Base-by-base conservation (phyloP, 2,329 filamentous ascomycete genomes). In the Aureobasidium leucospermi region DNA sequence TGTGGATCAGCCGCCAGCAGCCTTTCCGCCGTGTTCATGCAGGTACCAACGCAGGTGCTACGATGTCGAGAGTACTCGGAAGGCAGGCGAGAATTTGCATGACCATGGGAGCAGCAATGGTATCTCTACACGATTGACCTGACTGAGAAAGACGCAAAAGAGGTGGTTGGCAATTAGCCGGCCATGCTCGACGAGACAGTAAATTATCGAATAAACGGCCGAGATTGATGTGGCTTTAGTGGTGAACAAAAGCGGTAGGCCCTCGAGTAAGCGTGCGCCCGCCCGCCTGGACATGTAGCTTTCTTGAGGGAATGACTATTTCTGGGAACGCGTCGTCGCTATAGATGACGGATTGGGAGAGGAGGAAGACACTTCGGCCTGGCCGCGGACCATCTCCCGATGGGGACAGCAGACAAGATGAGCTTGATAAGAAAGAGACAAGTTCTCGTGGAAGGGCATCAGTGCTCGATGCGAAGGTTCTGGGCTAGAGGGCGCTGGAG, bases 161-260 rank as follows among this genome's bases (percentile, higher is more conserved):
- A 39, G 39, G 39, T 28, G 36, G 42, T 46, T 36, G 52, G 51
- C 51, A 55, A 55, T n/a, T 11, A 28, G 28, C 19, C 9, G 23
- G n/a, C 6, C 10, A n/a, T 55, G 39, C 36, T 41, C 15, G 36
- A 43, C 13, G 23, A 32, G 16, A 23, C 32, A 58, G 43, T 58
- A 39, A 41, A 58, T 58, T 58, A 58, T 58, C 55, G 55, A 58
- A 58, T 58, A 36, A 58, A 58, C 55, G 55, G 55, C 43, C 34
- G 55, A 58, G 55, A 58, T 58, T 45, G 43, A 31, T 31, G 55
- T 48, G 55, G 55, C 55, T 58, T 48, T 48, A 41, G 55, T 39
- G 32, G 34, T 19, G 55, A 29, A 34, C 55, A 32, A 58, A 58
- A 47, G 55, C 55, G 55, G 55, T 16, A 58, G 43, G 43, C 42